Evolutionary conservation across 2,329 filamentous ascomycete genomes (phyloP), one percentile per base, ranked within the genome.

Genomic region (Fusarium multiceps): DNA sequence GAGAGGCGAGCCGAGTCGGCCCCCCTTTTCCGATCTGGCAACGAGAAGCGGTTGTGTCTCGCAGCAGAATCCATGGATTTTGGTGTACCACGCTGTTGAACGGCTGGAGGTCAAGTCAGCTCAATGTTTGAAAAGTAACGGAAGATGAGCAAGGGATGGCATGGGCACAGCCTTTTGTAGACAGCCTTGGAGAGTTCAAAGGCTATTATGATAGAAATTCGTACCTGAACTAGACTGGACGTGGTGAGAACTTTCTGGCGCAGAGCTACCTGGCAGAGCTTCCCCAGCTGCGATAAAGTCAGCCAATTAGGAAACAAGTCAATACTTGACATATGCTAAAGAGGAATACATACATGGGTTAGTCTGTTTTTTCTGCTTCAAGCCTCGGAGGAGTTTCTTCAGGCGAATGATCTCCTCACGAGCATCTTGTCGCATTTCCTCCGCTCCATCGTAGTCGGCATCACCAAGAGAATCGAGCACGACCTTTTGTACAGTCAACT

Each of bases 401-500:
- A 85, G 63, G 7, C 71, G 67, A 40, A 66, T 56, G 28, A 81
- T 79, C 63, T 78, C 72, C 10, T 46, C 32, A n/a, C 34, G 62
- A 34, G 74, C 73, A 53, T 76, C 73, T 14, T 54, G 50, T 18
- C 78, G 74, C 66, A 78, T 76, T 16, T 71, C 59, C 32, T 80
- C 78, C 37, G 75, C 76, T 18, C 72, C 77, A 8, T 76, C 72
- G 55, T 73, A 75, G 9, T 63, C 55, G 34, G 71, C 71, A 25
- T 55, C 65, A 21, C 65, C 41, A n/a, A 86, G 78, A 3, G 83
- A 85, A 10, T 73, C 68, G 5, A 86, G 76, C 21, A 86, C 78
- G 51, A 82, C 81, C 48, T 76, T 76, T 62, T 84, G 80, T 21
- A 84, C 77, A 32, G 71, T 76, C 63, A 86, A 73, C 58, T 85